phyloP scores from a whole-genome alignment of 306 rosid species.

The Cucumis sativus region DNA sequence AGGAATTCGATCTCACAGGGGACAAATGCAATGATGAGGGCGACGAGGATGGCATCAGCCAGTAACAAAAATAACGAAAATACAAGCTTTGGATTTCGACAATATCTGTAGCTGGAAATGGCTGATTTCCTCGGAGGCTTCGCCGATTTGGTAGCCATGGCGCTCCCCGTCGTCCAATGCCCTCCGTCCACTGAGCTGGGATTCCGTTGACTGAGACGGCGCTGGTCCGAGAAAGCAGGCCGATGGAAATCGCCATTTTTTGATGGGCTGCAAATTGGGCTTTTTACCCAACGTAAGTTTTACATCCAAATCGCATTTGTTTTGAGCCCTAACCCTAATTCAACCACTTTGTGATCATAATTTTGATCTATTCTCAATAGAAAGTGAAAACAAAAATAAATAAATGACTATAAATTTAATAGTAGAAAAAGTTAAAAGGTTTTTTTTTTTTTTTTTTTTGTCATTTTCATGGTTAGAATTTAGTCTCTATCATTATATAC shows the following conservation, averaged over 20 bases:
- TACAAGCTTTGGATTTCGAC: conserved; percentile 26
- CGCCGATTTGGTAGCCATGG: conserved; percentile 45
- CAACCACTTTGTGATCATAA: too few relatives aligned
- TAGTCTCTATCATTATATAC: too few relatives aligned
- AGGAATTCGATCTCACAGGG: conserved; percentile 43
- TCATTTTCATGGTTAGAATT: too few relatives aligned
- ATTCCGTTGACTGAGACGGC: background rate
- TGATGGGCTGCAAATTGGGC: conserved; percentile 5
- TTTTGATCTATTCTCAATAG: too few relatives aligned
- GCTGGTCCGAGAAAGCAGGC: conserved; percentile 1
- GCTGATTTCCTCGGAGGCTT: conserved; percentile 19
- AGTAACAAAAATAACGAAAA: conserved; percentile 39
- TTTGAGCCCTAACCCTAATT: background rate
- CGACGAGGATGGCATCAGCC: conserved; percentile 46
- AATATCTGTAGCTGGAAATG: background rate
- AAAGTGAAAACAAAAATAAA: too few relatives aligned
- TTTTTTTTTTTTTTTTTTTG: too few relatives aligned
- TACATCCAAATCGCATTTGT: background rate
- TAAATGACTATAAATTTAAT: too few relatives aligned
- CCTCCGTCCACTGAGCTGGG: background rate
- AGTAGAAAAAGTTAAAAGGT: too few relatives aligned
- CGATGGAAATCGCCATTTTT: background rate
- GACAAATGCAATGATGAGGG: conserved; percentile 55
- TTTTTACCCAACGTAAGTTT: background rate
- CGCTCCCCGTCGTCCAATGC: background rate